A percentile compares a stretch with the other conserved stretches of the same genome.
These are phyloP conservation scores for Neopestalotiopsis clavispora DNA, from an alignment of 2,329 filamentous ascomycete genomes.

Conservation along the genomic window DNA sequence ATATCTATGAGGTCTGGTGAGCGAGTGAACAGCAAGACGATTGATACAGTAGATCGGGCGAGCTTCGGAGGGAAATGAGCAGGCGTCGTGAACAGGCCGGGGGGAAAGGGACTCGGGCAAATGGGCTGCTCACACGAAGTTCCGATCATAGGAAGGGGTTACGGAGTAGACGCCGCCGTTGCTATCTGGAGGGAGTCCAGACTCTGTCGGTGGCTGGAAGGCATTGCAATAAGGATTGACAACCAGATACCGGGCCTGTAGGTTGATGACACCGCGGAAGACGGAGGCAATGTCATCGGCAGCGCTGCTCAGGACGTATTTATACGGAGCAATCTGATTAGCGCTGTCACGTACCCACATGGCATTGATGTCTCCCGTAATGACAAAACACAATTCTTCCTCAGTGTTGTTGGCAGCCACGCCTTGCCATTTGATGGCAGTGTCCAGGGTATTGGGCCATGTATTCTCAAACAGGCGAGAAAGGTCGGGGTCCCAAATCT, in stretches of 20 bases:
- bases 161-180: conserved; percentile 66
- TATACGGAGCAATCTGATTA: conserved; percentile 79
- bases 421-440: conserved; percentile 73
- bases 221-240: conserved; percentile 87
- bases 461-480: conserved; percentile 73
- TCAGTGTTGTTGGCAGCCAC: conserved; percentile 57
- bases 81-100: not conserved
- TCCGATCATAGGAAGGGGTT: conserved; percentile 68
- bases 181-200: conserved; percentile 61
- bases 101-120: not conserved
- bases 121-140: conserved; percentile 58
- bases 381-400: conserved; percentile 68
- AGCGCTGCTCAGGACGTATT: conserved; percentile 63
- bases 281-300: conserved; percentile 67
- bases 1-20: conserved; percentile 36
- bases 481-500: conserved; percentile 78
- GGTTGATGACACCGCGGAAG: conserved; percentile 77
- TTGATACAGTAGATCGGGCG: no score
- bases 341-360: conserved; percentile 92
- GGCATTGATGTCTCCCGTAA: conserved; percentile 83
- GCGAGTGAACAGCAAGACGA: not conserved
- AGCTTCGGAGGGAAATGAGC: not conserved
- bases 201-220: conserved; percentile 86
- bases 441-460: conserved; percentile 78
- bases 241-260: conserved; percentile 74